phyloP scores from a whole-genome alignment of 179 eudicot species.

The Heliamphora pulchella region DNA sequence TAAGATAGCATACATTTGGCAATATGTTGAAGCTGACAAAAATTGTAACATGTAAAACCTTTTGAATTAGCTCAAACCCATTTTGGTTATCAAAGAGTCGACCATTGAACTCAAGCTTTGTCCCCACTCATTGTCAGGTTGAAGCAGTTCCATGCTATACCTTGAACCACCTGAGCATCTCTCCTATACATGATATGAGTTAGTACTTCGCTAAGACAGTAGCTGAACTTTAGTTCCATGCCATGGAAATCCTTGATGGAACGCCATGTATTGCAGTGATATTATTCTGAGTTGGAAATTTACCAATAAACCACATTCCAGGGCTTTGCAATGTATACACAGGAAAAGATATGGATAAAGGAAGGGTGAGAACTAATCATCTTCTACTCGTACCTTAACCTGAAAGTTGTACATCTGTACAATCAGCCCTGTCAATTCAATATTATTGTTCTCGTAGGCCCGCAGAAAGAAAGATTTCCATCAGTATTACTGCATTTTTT shows the following conservation, averaged over 20 bases:
- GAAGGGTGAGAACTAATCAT: neutral
- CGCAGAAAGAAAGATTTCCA: neutral
- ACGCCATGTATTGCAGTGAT: neutral
- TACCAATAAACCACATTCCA: neutral
- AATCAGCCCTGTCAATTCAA: neutral
- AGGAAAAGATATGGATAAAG: neutral
- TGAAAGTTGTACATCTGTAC: neutral
- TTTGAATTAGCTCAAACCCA: neutral
- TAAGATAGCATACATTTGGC: neutral
- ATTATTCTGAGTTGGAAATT: neutral
- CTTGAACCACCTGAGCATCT: neutral
- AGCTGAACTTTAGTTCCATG: neutral
- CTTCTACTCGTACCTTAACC: neutral
- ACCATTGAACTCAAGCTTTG: neutral
- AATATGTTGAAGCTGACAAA: neutral
- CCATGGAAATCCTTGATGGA: neutral
- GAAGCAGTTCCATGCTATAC: constrained; percentile 4
- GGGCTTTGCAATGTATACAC: neutral
- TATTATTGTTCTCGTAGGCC: neutral
- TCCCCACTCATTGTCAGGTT: neutral
- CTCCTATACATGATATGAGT: neutral
- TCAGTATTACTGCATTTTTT: neutral
- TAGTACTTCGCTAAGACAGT: neutral
- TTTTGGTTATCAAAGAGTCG: neutral
- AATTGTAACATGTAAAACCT: neutral